These are phyloP conservation scores for Spirogloea muscicola DNA, from an alignment of 139 green algal species.

Conservation along the genomic window DNA sequence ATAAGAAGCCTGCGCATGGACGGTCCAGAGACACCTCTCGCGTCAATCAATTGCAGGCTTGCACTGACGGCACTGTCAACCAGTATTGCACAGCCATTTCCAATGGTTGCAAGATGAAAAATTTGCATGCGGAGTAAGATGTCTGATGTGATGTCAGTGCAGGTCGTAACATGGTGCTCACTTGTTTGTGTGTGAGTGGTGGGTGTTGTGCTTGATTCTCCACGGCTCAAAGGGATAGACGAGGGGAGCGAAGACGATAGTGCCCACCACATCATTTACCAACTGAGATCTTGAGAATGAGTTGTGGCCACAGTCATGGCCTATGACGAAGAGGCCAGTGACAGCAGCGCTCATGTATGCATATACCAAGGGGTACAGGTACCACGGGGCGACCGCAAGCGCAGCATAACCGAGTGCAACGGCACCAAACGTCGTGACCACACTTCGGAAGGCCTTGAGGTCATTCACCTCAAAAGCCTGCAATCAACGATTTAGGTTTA, in stretches of 20 bases:
- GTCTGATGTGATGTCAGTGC: too few relatives aligned
- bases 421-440: slow-evolving; percentile 17
- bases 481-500: neutral
- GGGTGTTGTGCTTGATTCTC: slow-evolving; percentile 98
- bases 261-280: slow-evolving; percentile 95
- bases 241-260: slow-evolving; percentile 83
- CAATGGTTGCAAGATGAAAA: too few relatives aligned
- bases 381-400: slow-evolving; percentile 81
- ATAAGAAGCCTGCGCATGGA: slow-evolving; percentile 10
- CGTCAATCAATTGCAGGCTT: too few relatives aligned
- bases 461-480: slow-evolving; percentile 50
- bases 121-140: too few relatives aligned
- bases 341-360: slow-evolving; percentile 81
- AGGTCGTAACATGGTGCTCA: neutral
- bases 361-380: slow-evolving; percentile 88
- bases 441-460: slow-evolving; percentile 35
- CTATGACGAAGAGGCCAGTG: slow-evolving; percentile 89
- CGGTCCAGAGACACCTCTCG: too few relatives aligned
- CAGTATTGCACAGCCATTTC: too few relatives aligned
- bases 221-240: slow-evolving; percentile 97
- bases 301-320: slow-evolving; percentile 92
- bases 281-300: slow-evolving; percentile 92
- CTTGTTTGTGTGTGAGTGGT: slow-evolving; percentile 99
- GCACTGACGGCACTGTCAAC: too few relatives aligned
- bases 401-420: slow-evolving; percentile 7